Evolutionary conservation across 257 asterid species (phyloP), one percentile per base, ranked within the genome.

Genomic region (Avicennia marina): DNA sequence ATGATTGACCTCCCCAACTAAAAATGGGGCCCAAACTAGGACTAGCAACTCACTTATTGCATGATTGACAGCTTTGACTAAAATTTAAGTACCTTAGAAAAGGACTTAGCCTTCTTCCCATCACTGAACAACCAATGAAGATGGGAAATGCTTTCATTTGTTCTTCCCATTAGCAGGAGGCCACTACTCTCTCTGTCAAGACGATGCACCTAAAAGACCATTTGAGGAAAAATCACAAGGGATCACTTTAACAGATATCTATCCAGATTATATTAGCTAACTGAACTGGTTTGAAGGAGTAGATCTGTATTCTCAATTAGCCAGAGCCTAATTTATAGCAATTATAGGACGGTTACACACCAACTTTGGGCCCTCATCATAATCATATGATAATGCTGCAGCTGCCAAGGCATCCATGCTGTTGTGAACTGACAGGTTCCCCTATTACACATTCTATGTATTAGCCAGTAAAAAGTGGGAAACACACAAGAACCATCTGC

Each of bases 391-490:
- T 53, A 91, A 79, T 46, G 98, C 85, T 27, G 94, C 95, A 57
- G 97, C 95, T 56, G 97, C 97, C 87, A 91, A 83, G 54, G 95
- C 95, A 65, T 91, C 98, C 95, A 91, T 83, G 85, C 97, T 83
- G 78, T 91, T 91, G 68, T 88, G 95, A 86, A 91, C 80, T 4
- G 95, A 66, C 63, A 85, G 67, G 51, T 64, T 69, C 33, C 98
- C 95, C 98, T 91, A 56, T 62, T 67, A 31, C 24, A 55, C 60
- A 42, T 44, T 50, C 25, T 4, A 51, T 13, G 16, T 45, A 42
- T 71, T 62, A 70, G 64, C 56, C 53, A 55, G 58, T 54, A 42
- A 45, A 60, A 48, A 12, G 25, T 15, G 31, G 12, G 53, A 40
- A 7, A 33, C 29, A 36, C 33, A 26, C 24, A 27, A 36, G 67